These are phyloP conservation scores for Histomonas meleagridis DNA, from an alignment of 208 protist genomes.

Conservation along the genomic window DNA sequence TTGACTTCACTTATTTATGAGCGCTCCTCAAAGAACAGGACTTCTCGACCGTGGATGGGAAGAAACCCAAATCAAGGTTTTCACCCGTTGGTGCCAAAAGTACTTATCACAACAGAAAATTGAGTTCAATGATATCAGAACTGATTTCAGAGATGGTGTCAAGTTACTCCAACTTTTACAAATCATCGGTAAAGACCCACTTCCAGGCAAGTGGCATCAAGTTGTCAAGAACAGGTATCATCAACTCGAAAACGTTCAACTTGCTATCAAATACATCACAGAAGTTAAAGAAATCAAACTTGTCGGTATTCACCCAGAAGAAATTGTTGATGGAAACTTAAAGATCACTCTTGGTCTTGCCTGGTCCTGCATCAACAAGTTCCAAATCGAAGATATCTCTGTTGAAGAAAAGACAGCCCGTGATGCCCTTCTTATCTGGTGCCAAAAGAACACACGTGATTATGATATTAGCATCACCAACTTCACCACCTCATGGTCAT, in stretches of 20 bases:
- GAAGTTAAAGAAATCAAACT: background rate
- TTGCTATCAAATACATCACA: background rate
- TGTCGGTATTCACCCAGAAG: background rate
- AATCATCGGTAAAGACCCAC: background rate
- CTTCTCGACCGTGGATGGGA: background rate
- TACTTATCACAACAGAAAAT: background rate
- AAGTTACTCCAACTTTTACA: background rate
- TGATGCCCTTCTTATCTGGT: slow-evolving; percentile 36
- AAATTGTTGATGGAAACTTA: background rate
- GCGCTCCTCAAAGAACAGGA: too few relatives aligned
- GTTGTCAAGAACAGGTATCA: background rate
- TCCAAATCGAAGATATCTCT: slow-evolving; percentile 35
- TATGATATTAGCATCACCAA: slow-evolving; percentile 33
- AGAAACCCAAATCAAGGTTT: slow-evolving; percentile 24
- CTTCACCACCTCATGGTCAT: slow-evolving; percentile 32
- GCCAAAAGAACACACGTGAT: slow-evolving; percentile 16
- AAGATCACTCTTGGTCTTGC: slow-evolving; percentile 22
- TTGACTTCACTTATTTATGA: too few relatives aligned
- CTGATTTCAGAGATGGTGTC: background rate
- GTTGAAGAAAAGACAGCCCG: slow-evolving; percentile 37
- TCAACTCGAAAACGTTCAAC: background rate
- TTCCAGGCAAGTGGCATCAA: background rate
- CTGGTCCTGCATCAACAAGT: slow-evolving; percentile 37
- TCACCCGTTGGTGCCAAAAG: background rate
- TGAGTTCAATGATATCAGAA: background rate